Evolutionary conservation across 805 yeast species (phyloP).

Genomic region (Lipomyces mesembrius): DNA sequence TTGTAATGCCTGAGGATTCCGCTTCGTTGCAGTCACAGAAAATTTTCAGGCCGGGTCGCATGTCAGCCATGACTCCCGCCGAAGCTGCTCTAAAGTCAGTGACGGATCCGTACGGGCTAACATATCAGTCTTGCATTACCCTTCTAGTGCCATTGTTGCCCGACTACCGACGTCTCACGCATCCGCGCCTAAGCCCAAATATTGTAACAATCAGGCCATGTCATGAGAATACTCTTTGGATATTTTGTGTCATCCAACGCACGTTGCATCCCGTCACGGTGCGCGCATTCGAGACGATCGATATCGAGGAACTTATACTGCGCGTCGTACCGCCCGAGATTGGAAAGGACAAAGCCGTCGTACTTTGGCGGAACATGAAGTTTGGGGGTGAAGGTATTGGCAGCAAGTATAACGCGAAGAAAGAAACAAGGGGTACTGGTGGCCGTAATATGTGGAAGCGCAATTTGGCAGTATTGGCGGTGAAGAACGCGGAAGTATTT

Average conservation of each 20-base stretch:
- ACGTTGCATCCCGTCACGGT: conserved; percentile 38
- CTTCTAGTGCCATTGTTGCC: conserved; percentile 33
- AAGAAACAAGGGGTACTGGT: conserved; percentile 36
- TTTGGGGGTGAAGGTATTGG: conserved; percentile 34
- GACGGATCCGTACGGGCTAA: conserved; percentile 30
- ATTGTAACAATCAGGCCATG: conserved; percentile 36
- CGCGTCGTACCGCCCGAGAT: conserved; percentile 36
- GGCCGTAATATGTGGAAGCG: conserved; percentile 37
- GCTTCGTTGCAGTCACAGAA: conserved; percentile 11
- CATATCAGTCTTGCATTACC: conserved; percentile 36
- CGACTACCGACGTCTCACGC: conserved; percentile 33
- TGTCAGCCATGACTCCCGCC: conserved; percentile 35
- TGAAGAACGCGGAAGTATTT: conserved; percentile 37
- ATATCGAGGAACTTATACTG: conserved; percentile 32
- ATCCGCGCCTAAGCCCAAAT: conserved; percentile 36
- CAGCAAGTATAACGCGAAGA: conserved; percentile 29
- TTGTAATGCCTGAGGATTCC: conserved; percentile 28
- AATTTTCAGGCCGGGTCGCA: conserved; percentile 24
- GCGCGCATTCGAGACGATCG: conserved; percentile 37
- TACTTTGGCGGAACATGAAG: conserved; percentile 37
- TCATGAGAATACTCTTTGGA: conserved; percentile 36
- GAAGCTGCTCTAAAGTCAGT: conserved; percentile 30
- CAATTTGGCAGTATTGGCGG: conserved; percentile 35
- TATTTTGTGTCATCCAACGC: conserved; percentile 34
- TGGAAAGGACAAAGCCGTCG: conserved; percentile 30